These are phyloP conservation scores for Larix sibirica DNA, from an alignment of 83 land plant species.

Conservation along the genomic window DNA sequence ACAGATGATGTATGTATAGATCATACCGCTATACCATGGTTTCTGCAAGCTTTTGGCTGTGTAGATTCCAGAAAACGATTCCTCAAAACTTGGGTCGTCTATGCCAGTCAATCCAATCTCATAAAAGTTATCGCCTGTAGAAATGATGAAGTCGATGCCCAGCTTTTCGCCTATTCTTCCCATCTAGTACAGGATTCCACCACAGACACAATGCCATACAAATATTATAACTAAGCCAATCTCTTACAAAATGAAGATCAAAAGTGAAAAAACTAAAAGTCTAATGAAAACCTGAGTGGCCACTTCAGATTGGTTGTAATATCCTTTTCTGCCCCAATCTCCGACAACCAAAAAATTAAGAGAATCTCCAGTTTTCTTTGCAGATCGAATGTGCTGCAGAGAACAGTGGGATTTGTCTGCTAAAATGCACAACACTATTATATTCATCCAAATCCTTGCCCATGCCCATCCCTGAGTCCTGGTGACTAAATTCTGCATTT, in stretches of 20 bases:
- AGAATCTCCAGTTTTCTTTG: slow-evolving; percentile 28
- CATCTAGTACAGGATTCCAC: slow-evolving; percentile 28
- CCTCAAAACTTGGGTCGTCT: slow-evolving; percentile 30
- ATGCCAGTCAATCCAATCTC: slow-evolving; percentile 38
- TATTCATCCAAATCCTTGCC: no score
- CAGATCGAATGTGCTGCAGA: background rate
- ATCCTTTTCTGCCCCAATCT: slow-evolving; percentile 54
- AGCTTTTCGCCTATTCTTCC: slow-evolving; percentile 40
- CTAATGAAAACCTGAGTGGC: slow-evolving; percentile 25
- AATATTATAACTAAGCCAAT: background rate
- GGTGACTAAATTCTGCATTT: no score
- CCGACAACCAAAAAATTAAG: slow-evolving; percentile 43
- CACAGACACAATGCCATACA: background rate
- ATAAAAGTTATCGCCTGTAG: slow-evolving; percentile 56
- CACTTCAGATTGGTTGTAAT: slow-evolving; percentile 36
- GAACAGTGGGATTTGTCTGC: background rate
- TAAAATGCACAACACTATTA: no score
- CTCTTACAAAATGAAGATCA: no score
- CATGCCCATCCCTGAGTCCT: no score
- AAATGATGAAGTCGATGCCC: slow-evolving; percentile 37
- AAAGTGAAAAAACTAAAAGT: no score
- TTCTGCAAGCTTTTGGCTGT: slow-evolving; percentile 51
- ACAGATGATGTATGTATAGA: background rate
- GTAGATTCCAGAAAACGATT: slow-evolving; percentile 48
- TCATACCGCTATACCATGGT: slow-evolving; percentile 60